phyloP scores from a whole-genome alignment of 1,139 yeast species.

The Suzukiozyma palmioleophila region DNA sequence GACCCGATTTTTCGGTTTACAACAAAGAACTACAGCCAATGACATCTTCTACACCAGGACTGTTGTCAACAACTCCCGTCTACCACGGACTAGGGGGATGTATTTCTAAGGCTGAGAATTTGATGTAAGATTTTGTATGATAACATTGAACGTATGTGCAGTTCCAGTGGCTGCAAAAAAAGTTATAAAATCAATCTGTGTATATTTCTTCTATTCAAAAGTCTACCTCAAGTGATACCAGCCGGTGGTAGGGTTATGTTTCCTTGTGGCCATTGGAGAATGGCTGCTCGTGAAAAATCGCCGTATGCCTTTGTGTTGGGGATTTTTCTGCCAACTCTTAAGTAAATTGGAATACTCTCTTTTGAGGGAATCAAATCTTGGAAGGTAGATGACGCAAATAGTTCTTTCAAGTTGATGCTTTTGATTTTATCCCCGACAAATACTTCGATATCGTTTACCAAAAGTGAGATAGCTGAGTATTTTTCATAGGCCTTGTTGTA shows the following conservation, averaged over 20 bases:
- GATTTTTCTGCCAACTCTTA: slow-evolving; percentile 54
- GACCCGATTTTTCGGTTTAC: not conserved
- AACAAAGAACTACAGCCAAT: not conserved
- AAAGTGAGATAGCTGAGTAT: slow-evolving; percentile 51
- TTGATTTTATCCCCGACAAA: slow-evolving; percentile 51
- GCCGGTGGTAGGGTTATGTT: slow-evolving; percentile 40
- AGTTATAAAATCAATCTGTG: too few species aligned
- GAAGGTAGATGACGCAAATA: slow-evolving; percentile 38
- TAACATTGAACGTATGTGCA: too few species aligned
- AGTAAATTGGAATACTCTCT: slow-evolving; percentile 37
- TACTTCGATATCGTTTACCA: slow-evolving; percentile 77
- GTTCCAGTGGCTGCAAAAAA: too few species aligned
- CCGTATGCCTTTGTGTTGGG: slow-evolving; percentile 32
- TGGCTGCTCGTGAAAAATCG: slow-evolving; percentile 59
- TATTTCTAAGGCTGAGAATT: too few species aligned
- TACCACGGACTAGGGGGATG: too few species aligned
- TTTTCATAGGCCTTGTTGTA: slow-evolving; percentile 10
- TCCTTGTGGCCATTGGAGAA: slow-evolving; percentile 55
- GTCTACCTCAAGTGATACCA: slow-evolving; percentile 33
- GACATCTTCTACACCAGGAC: too few species aligned
- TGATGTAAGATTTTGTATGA: too few species aligned
- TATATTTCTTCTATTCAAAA: too few species aligned
- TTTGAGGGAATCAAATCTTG: slow-evolving; percentile 24
- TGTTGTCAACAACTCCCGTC: too few species aligned
- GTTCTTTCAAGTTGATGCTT: slow-evolving; percentile 33